Base-by-base conservation (phyloP, 805 yeast species). In the Candida succiphila region DNA sequence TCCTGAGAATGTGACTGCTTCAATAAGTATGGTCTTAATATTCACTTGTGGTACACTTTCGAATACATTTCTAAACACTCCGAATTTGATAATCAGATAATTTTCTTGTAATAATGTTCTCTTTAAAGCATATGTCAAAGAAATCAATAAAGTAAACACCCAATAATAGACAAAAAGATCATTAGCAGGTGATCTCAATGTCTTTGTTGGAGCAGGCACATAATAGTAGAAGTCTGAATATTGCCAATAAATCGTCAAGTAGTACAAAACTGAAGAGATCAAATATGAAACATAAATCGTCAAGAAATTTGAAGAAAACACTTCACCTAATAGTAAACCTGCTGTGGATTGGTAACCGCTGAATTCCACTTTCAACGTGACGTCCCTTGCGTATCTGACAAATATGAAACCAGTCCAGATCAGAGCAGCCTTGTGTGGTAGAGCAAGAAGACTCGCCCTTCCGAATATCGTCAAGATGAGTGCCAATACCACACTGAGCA, bases 101-200 rank as follows among this genome's bases (percentile, higher is more conserved):
- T 75, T 76, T 39, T 73, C 59, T 48, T 77, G 80, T 36, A 72
- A 64, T 0, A 69, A 43, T 12, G 70, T 43, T 46, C 70, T 79
- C 38, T 70, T 75, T 2, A 61, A 32, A 7, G 76, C 45, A 49
- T 78, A 81, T 7, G 63, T 24, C 0, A 62, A 22, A 0, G 75
- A 69, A 7, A 65, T 45, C 18, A 61, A 49, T 1, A 56, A 9
- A 18, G 69, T 56, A 29, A 58, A 63, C 44, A 61, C 72, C 69
- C 74, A 70, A 42, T 54, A 70, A 45, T 59, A 73, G 4, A 74
- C 63, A 58, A 54, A 63, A 29, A 60, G 49, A 41, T 65, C 69
- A 39, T 62, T 65, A 30, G 63, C 34, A 27, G 59, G 59, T 4
- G 69, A 65, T 33, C 56, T 62, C 28, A 62, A 58, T 9, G 65